Evolutionary conservation across 202 grass and related monocot species (phyloP), one percentile per base, ranked within the genome.

Genomic region (Hordeum pubiflorum): DNA sequence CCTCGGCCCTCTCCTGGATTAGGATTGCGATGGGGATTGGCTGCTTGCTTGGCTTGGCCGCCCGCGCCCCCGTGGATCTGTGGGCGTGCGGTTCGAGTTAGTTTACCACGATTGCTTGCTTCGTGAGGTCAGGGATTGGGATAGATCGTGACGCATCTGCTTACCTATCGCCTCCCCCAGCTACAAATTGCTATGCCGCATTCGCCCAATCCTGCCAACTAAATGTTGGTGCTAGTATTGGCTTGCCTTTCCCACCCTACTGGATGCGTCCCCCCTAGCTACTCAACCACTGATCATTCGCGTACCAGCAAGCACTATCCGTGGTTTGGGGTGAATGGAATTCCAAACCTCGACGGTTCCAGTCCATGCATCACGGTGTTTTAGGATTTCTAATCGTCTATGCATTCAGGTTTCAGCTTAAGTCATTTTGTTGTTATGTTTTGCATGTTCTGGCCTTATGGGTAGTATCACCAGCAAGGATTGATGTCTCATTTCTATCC

Each of bases 1-100:
- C 36, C 1, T 37, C 36, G 36, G 7, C 39, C 2, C 39, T 10
- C 7, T 13, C 8, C 7, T 2, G 7, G 44, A 39, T 76, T 81
- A 70, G 59, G 32, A 77, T 40, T 52, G 10, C 4, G 65, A 23
- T 69, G 52, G 5, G 20, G 46, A 62, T 79, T 75, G 22, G 4
- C n/a, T 29, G 31, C 40, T 32, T 68, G 31, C 7, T 37, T 69
- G 63, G 34, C 21, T 57, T 54, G 20, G 14, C 2, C 15, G 27
- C 10, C 23, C 50, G 24, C 24, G 24, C 24, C 24, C 62, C 73
- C 18, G 44, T 79, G 76, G 76, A 84, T 83, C 71, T 80, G 70
- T 55, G 17, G 18, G 21, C 5, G 14, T 21, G 23, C 14, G 34
- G 20, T 54, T 56, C 7, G 18, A 38, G 14, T 34, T 58, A 43